Conservation (phyloP, 192 early-diverging fungal species). For the Pilobolus umbonatus region DNA sequence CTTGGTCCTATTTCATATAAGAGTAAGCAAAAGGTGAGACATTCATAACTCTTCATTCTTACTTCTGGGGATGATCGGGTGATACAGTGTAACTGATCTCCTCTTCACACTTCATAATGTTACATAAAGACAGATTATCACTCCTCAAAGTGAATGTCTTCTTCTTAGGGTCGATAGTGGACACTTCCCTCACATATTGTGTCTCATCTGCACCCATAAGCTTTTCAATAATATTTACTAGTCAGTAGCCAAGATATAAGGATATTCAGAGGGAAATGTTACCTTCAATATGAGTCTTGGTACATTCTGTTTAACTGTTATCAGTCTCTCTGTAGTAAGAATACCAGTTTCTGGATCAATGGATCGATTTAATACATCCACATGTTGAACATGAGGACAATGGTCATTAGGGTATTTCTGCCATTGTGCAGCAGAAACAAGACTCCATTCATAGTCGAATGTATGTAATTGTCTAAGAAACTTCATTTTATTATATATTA, state of each 20-base stretch:
- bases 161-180: slow-evolving; percentile 73
- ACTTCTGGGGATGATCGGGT: slow-evolving; percentile 43
- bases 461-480: slow-evolving; percentile 75
- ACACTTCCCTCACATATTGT: slow-evolving; percentile 86
- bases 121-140: slow-evolving; percentile 81
- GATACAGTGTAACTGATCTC: slow-evolving; percentile 68
- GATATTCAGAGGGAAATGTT: slow-evolving; percentile 5
- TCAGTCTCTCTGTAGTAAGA: slow-evolving; percentile 84
- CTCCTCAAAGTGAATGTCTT: slow-evolving; percentile 69
- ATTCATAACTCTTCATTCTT: not conserved
- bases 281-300: slow-evolving; percentile 68
- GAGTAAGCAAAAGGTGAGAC: not conserved
- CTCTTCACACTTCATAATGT: slow-evolving; percentile 80
- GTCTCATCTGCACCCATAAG: slow-evolving; percentile 62
- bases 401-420: slow-evolving; percentile 96
- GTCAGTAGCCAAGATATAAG: no score
- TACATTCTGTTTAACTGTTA: slow-evolving; percentile 80
- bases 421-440: slow-evolving; percentile 83
- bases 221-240: slow-evolving; percentile 35
- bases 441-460: slow-evolving; percentile 77
- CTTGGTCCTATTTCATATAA: slow-evolving; percentile 39
- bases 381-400: slow-evolving; percentile 84
- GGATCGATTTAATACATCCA: slow-evolving; percentile 79
- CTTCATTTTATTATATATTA: slow-evolving; percentile 56
- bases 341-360: slow-evolving; percentile 80